phyloP scores from a whole-genome alignment of 495 filamentous ascomycete genomes.

The Neurospora sp. region DNA sequence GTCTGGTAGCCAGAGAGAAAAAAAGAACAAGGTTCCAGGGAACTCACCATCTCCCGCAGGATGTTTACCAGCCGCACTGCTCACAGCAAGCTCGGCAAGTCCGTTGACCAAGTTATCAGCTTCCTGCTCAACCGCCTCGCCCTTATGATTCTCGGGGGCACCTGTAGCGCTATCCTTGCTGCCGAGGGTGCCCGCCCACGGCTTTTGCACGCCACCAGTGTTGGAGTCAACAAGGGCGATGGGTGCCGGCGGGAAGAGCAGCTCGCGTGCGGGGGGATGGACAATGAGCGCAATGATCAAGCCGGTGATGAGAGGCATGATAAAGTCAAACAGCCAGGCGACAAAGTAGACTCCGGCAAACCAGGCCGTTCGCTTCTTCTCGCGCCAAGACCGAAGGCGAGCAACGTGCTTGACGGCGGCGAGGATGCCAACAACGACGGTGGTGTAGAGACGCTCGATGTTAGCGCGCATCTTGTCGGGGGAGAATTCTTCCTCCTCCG shows the following conservation, averaged over 20 bases:
- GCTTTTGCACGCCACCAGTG: conserved; percentile 57
- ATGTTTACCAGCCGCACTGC: conserved; percentile 65
- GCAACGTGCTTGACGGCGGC: conserved; percentile 62
- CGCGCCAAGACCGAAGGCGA: conserved; percentile 70
- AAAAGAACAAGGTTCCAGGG: conserved; percentile 47
- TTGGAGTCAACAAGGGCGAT: conserved; percentile 51
- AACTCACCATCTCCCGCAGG: conserved; percentile 40
- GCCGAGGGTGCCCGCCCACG: conserved; percentile 57
- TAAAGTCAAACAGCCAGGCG: conserved; percentile 67
- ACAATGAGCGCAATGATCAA: conserved; percentile 55
- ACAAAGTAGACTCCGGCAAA: conserved; percentile 61
- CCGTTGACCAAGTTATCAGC: conserved; percentile 71
- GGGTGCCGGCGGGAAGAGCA: conserved; percentile 68
- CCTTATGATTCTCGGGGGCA: conserved; percentile 73
- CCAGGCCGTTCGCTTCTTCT: conserved; percentile 52
- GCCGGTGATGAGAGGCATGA: conserved; percentile 49
- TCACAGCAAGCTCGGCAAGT: conserved; percentile 63
- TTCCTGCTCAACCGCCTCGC: conserved; percentile 79
- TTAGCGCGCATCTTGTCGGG: conserved; percentile 76
- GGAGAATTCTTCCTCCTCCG: conserved; percentile 74
- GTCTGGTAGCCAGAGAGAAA: not conserved
- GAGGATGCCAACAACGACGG: conserved; percentile 59
- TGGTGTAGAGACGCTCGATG: conserved; percentile 79
- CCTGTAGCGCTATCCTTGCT: conserved; percentile 73
- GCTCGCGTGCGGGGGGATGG: conserved; percentile 49